Evolutionary conservation across 768 basidiomycete species (phyloP).

Genomic region (Lepiota brunneoincarnata): DNA sequence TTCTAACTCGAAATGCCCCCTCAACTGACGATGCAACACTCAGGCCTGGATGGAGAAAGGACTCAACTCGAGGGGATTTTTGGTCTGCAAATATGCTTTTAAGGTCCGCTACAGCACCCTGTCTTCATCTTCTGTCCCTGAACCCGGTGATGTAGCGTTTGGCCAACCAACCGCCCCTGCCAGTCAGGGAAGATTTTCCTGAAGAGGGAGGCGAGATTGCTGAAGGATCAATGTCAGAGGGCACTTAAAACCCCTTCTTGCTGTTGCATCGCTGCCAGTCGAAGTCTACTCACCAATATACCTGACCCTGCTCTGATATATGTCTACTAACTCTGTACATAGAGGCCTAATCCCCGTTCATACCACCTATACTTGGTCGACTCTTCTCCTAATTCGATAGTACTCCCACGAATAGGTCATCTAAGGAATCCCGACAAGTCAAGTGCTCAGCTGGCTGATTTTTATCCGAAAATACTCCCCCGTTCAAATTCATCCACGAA

Average conservation of each 20-base stretch:
- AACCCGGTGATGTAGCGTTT: slow-evolving; percentile 40
- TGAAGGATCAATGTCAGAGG: background rate
- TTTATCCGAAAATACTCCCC: no score
- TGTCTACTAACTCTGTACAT: no score
- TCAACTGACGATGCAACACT: background rate
- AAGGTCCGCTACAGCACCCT: slow-evolving; percentile 44
- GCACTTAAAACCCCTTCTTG: background rate
- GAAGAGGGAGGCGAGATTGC: slow-evolving; percentile 11
- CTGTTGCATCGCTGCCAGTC: background rate
- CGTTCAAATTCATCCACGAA: no score
- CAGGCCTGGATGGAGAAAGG: slow-evolving; percentile 79
- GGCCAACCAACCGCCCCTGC: slow-evolving; percentile 51
- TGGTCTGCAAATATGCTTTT: slow-evolving; percentile 86
- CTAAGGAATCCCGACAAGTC: no score
- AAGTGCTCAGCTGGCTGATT: no score
- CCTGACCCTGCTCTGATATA: no score
- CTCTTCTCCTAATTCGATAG: no score
- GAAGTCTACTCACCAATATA: background rate
- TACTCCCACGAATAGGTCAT: no score
- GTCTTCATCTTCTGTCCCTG: background rate
- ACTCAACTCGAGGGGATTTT: slow-evolving; percentile 60
- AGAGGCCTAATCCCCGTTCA: no score
- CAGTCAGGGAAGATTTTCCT: slow-evolving; percentile 24
- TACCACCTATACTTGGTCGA: no score
- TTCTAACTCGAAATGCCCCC: background rate